Percentiles rank a stretch among this genome's conserved stretches.
Conservation (phyloP, 2,329 filamentous ascomycete species). For the Coleophoma eucalyptorum region DNA sequence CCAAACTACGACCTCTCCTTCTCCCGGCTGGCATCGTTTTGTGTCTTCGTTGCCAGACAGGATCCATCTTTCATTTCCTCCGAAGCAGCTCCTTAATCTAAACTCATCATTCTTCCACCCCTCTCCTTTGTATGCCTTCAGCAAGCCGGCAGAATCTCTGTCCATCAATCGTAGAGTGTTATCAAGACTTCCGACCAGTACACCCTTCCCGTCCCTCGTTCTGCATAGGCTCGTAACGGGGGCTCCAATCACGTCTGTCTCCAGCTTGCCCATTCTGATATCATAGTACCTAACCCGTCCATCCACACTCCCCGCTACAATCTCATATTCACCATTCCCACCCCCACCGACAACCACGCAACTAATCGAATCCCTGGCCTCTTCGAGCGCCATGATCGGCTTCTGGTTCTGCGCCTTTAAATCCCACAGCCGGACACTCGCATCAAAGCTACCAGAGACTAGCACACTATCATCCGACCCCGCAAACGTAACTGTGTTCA, state of each 20-base stretch:
- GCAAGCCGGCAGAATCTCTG: slow-evolving; percentile 65
- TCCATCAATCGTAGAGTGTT: slow-evolving; percentile 79
- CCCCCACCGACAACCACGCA: slow-evolving; percentile 27
- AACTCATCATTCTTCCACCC: slow-evolving; percentile 34
- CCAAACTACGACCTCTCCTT: slow-evolving; percentile 62
- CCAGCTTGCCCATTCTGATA: slow-evolving; percentile 67
- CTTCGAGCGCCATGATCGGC: slow-evolving; percentile 68
- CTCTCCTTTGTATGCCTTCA: slow-evolving; percentile 65
- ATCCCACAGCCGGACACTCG: slow-evolving; percentile 76
- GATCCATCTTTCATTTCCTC: slow-evolving; percentile 72
- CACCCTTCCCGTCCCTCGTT: slow-evolving; percentile 67
- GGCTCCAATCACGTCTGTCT: slow-evolving; percentile 66
- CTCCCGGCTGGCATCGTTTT: slow-evolving; percentile 7
- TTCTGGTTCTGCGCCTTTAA: slow-evolving; percentile 47
- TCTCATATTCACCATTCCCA: slow-evolving; percentile 40
- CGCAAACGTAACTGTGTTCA: slow-evolving; percentile 78
- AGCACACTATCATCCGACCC: slow-evolving; percentile 73
- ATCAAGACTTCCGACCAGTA: slow-evolving; percentile 75
- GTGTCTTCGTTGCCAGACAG: slow-evolving; percentile 71
- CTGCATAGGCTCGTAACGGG: slow-evolving; percentile 73
- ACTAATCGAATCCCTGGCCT: slow-evolving; percentile 66
- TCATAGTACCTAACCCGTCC: slow-evolving; percentile 81
- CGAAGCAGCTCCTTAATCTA: slow-evolving; percentile 46
- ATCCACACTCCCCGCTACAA: slow-evolving; percentile 79
- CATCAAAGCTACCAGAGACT: slow-evolving; percentile 71